phyloP scores from a whole-genome alignment of 1,284 basidiomycete species.

The Marasmius sp. region DNA sequence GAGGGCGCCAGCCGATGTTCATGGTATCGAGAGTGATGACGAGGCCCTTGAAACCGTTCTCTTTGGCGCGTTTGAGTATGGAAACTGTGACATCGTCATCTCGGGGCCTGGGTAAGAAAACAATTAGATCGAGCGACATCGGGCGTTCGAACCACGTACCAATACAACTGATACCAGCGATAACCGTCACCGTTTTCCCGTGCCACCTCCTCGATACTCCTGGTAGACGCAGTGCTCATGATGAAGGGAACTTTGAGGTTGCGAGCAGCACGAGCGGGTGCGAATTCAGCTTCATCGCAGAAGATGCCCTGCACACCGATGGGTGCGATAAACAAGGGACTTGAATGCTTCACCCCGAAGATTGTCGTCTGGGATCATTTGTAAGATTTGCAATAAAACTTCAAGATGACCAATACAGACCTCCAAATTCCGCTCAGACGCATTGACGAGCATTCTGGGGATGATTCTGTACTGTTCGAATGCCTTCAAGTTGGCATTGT shows the following conservation, averaged over 20 bases:
- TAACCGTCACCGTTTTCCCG: conserved; percentile 60
- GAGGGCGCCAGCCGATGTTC: conserved; percentile 66
- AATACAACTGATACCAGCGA: conserved; percentile 84
- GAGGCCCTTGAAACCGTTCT: conserved; percentile 62
- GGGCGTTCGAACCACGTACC: conserved; percentile 32
- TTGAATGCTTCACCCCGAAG: conserved; percentile 65
- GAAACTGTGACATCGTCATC: conserved; percentile 64
- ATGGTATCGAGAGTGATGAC: conserved; percentile 73
- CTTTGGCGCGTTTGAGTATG: conserved; percentile 64
- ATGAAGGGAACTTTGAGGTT: conserved; percentile 68
- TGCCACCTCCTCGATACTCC: conserved; percentile 74
- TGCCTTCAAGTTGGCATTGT: conserved; percentile 53
- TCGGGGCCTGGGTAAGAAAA: conserved; percentile 44
- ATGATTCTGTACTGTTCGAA: conserved; percentile 65
- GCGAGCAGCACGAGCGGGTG: conserved; percentile 63
- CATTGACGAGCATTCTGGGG: conserved; percentile 78
- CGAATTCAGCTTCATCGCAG: conserved; percentile 67
- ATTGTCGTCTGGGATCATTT: conserved; percentile 50
- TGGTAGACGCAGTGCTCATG: conserved; percentile 69
- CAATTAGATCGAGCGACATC: not conserved
- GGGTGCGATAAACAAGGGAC: conserved; percentile 71
- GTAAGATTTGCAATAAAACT: not conserved
- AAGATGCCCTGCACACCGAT: conserved; percentile 76
- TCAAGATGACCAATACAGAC: conserved; percentile 29
- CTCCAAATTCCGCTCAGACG: conserved; percentile 59